phyloP scores from a whole-genome alignment of 1,284 basidiomycete species.

The Irpex lacteus region DNA sequence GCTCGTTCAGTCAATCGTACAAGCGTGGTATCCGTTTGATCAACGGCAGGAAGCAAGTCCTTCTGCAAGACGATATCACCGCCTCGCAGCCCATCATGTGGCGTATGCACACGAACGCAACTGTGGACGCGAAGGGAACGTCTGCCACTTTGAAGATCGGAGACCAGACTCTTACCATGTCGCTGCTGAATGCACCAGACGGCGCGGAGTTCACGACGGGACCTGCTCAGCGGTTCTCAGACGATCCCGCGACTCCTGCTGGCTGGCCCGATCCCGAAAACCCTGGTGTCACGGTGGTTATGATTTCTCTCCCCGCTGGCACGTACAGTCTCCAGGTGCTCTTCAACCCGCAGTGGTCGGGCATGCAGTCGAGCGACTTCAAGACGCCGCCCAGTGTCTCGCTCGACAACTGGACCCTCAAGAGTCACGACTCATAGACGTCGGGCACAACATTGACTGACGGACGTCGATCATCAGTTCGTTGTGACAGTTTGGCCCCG shows the following conservation, averaged over 20 bases:
- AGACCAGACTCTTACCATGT: slow-evolving; percentile 47
- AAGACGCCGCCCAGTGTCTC: slow-evolving; percentile 66
- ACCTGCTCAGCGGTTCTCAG: slow-evolving; percentile 50
- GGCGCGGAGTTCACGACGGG: slow-evolving; percentile 53
- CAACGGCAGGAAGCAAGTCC: slow-evolving; percentile 88
- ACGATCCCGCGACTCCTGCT: slow-evolving; percentile 61
- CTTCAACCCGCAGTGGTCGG: slow-evolving; percentile 85
- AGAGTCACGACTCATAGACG: slow-evolving; percentile 56
- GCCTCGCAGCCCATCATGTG: slow-evolving; percentile 67
- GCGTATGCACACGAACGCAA: slow-evolving; percentile 95
- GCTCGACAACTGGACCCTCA: slow-evolving; percentile 67
- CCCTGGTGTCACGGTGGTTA: slow-evolving; percentile 76
- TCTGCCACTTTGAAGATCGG: slow-evolving; percentile 63
- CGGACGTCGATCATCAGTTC: neutral
- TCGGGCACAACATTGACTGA: no score
- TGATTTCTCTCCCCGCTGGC: slow-evolving; percentile 73
- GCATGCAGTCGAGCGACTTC: slow-evolving; percentile 53
- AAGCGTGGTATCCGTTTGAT: slow-evolving; percentile 87
- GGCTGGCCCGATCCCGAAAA: slow-evolving; percentile 69
- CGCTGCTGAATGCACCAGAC: slow-evolving; percentile 56
- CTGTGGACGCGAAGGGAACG: slow-evolving; percentile 51
- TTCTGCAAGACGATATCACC: slow-evolving; percentile 85
- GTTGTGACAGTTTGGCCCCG: slow-evolving; percentile 1
- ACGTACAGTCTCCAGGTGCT: slow-evolving; percentile 73
- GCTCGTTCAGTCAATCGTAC: slow-evolving; percentile 51